Evolutionary conservation across 345 rosid species (phyloP), one percentile per base, ranked within the genome.

Genomic region (Gossypium sturtianum): DNA sequence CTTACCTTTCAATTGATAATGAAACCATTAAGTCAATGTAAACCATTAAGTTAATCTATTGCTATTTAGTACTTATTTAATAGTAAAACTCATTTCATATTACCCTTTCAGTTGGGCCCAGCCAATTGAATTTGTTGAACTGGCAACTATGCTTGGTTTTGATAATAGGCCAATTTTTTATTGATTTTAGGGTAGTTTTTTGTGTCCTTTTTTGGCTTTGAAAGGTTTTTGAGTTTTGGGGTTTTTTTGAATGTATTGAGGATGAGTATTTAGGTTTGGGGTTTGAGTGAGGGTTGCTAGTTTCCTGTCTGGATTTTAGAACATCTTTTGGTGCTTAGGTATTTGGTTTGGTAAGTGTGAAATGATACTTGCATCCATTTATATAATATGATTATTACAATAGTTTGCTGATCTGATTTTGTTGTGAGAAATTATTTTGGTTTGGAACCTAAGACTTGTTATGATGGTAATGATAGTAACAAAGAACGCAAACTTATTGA

Each of bases 401-500:
- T 49, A 63, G 57, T 16, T 66, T 53, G 60, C 72, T 8, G 25
- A 15, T 16, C 25, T 60, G 7, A 44, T 12, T 45, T 3, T 1
- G 44, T 23, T 52, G 11, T 47, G 45, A 73, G 19, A 10, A 43
- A 47, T 25, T 57, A 17, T 63, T 70, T 54, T 19, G 8, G 69
- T 9, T 23, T 45, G 56, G 70, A 45, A 47, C 61, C 66, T 59
- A 75, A 58, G 71, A 73, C 62, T 49, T 74, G 63, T 44, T 75
- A 38, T 64, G 77, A 72, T 70, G 52, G 17, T 74, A 13, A 75
- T 81, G 76, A 56, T 88, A 92, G 98, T 57, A 85, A 86, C 25
- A 79, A 74, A 72, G 97, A 94, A 76, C 91, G 84, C 3, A 69
- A 71, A 69, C 91, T 94, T 79, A 80, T 92, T 70, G 79, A 88